Conservation (phyloP, 176 grass and related monocot species). For the Coix lacrymajobi region DNA sequence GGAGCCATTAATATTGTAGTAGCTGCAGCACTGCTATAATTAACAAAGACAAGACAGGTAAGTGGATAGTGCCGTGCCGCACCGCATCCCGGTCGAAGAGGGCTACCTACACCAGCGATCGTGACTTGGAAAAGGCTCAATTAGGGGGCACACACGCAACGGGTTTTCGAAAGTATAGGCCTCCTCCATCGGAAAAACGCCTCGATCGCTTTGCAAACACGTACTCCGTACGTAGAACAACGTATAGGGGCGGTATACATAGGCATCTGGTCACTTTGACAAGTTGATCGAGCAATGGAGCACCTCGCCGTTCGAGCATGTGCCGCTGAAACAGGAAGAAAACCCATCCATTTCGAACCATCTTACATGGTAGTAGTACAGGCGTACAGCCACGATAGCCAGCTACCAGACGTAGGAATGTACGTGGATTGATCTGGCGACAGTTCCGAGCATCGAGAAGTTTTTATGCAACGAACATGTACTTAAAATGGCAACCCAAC, state of each 20-base stretch:
- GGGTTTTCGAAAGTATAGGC: neutral
- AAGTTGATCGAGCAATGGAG: neutral
- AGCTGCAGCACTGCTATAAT: too few species aligned
- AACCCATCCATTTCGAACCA: neutral
- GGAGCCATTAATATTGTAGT: too few species aligned
- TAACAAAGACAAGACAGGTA: too few species aligned
- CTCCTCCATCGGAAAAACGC: neutral
- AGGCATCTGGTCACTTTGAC: neutral
- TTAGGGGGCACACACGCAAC: neutral
- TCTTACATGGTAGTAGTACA: neutral
- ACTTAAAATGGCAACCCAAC: neutral
- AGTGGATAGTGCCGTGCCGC: neutral
- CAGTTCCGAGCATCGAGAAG: too few species aligned
- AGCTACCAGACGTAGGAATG: neutral
- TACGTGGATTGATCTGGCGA: neutral
- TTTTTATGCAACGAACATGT: neutral
- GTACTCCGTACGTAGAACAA: neutral
- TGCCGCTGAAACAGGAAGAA: neutral
- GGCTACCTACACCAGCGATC: neutral
- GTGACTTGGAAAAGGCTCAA: neutral
- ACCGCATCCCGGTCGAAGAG: too few species aligned
- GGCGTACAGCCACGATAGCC: neutral
- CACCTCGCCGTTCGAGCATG: neutral
- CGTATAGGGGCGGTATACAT: neutral
- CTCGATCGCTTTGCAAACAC: neutral